phyloP scores from a whole-genome alignment of 257 asterid species.

The Solanum pennellii region DNA sequence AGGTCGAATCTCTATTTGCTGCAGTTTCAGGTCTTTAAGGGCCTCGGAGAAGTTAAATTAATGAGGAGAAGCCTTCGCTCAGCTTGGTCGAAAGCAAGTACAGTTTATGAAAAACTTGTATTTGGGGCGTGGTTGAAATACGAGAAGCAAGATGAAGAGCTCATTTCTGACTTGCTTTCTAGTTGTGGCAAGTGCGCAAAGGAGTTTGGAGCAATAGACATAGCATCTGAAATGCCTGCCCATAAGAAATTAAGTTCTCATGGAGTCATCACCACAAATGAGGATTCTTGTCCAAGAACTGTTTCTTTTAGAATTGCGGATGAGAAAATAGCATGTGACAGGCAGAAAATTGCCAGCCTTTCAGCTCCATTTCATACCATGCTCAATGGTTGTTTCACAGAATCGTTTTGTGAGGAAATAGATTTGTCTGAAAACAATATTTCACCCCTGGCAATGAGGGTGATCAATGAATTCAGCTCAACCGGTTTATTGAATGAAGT shows the following conservation, averaged over 20 bases:
- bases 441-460: conserved; percentile 65
- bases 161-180: conserved; percentile 58
- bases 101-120: conserved; percentile 66
- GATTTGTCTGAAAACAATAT: conserved; percentile 79
- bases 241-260: conserved; percentile 8
- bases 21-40: conserved; percentile 93
- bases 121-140: conserved; percentile 94
- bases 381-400: conserved; percentile 89
- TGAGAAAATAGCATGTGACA: conserved; percentile 62
- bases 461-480: conserved; percentile 45
- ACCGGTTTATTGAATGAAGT: conserved; percentile 44
- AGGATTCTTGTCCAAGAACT: conserved; percentile 8
- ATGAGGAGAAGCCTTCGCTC: conserved; percentile 91
- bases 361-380: conserved; percentile 89
- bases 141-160: conserved; percentile 82
- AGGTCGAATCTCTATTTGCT: conserved; percentile 63
- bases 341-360: conserved; percentile 65
- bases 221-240: conserved; percentile 61
- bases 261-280: not conserved
- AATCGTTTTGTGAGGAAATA: conserved; percentile 59
- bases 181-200: conserved; percentile 76
- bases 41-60: conserved; percentile 80
- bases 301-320: conserved; percentile 64
- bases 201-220: conserved; percentile 61
- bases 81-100: conserved; percentile 70